Base-by-base conservation (phyloP, 306 rosid species). In the Cajanus cajan region DNA sequence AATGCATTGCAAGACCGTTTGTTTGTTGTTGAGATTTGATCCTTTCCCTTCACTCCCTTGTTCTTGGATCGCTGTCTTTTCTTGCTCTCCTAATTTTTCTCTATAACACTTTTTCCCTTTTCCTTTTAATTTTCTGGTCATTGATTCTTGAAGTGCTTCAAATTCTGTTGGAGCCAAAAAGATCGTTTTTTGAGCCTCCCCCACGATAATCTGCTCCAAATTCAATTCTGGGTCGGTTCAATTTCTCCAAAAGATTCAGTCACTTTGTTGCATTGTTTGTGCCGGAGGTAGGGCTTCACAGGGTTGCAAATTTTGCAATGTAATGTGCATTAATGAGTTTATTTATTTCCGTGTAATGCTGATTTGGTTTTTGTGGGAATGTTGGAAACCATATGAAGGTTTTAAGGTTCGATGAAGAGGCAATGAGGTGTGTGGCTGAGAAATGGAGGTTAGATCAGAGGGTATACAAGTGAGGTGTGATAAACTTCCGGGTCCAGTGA, bases 361-460 rank as follows among this genome's bases (percentile, higher is more conserved):
- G 68, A 80, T 73, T 58, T 86, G 48, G 10, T 45, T 50, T 25
- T 19, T 57, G 22, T 68, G 44, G 70, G n/a, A 77, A 48, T 72
- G 55, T 72, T 44, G 58, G n/a, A 54, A 68, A 69, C 9, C 52
- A 4, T 86, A 74, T 80, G 67, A 77, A 80, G 86, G 76, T 48
- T 70, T 73, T 3, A 62, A 37, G 72, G 48, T 74, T 81, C 91
- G 84, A 94, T 94, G 98, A 92, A 76, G 85, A 82, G 87, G 98
- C 92, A 85, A 93, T 92, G 97, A 84, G 85, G 96, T 81, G 68
- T 85, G 64, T 82, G 82, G 86, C 63, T 80, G 83, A 83, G 89
- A 80, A 72, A 95, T 95, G 99, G 98, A 95, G 85, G 89, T 84
- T 81, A 91, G 98, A 95, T 90, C 99, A 59, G 98, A 86, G 86